phyloP scores from a whole-genome alignment of 2,329 filamentous ascomycete genomes.

The Beauveria sp. region DNA sequence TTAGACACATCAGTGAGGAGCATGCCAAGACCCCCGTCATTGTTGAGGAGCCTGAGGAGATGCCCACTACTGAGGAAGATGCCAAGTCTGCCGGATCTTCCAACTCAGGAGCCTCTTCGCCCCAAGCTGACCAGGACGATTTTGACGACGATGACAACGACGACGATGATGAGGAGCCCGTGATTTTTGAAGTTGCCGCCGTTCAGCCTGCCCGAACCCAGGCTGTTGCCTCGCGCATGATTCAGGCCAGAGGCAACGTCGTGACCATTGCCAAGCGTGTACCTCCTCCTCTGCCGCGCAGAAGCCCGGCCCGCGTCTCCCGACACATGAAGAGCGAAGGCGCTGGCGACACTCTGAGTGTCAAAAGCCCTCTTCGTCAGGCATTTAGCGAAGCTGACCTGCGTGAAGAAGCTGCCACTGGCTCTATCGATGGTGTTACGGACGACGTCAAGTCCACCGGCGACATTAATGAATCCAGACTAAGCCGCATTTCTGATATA shows the following conservation, averaged over 20 bases:
- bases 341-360: conserved; percentile 49
- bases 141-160: conserved; percentile 37
- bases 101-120: background rate
- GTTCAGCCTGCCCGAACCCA: conserved; percentile 47
- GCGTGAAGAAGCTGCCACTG: conserved; percentile 10
- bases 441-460: conserved; percentile 3
- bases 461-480: conserved; percentile 6
- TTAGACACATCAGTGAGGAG: conserved; percentile 36
- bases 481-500: background rate
- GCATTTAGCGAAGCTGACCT: conserved; percentile 34
- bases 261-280: conserved; percentile 78
- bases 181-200: conserved; percentile 61
- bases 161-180: conserved; percentile 52
- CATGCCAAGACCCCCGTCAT: conserved; percentile 6
- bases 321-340: conserved; percentile 43
- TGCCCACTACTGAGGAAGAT: background rate
- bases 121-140: conserved; percentile 8
- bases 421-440: background rate
- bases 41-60: conserved; percentile 13
- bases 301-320: conserved; percentile 62
- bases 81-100: background rate
- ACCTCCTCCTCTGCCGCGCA: conserved; percentile 67
- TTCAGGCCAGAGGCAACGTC: conserved; percentile 66
- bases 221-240: conserved; percentile 55
- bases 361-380: conserved; percentile 43